A percentile compares a stretch with the other conserved stretches of the same genome.
Evolutionary conservation across 495 filamentous ascomycete genomes (phyloP).

Genomic region (Trichoderma erinaceum): DNA sequence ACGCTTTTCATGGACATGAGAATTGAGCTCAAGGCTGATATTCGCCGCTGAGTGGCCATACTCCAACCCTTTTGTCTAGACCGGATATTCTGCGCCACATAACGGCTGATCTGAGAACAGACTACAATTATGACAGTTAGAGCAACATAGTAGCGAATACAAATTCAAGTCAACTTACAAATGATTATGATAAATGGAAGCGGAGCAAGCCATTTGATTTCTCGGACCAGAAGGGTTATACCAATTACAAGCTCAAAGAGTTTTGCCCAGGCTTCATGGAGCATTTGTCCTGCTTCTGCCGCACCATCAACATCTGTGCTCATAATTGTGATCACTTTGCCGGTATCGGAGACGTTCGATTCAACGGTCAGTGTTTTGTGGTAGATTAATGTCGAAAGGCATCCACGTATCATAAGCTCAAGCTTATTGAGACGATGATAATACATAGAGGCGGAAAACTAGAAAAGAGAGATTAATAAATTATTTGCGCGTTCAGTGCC

Average conservation of each 20-base stretch:
- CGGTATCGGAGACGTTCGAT: slow-evolving; percentile 39
- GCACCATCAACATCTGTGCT: slow-evolving; percentile 39
- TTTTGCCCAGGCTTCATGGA: slow-evolving; percentile 46
- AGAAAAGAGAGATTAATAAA: not conserved
- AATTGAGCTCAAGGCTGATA: slow-evolving; percentile 46
- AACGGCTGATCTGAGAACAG: slow-evolving; percentile 36
- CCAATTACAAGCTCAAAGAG: slow-evolving; percentile 53
- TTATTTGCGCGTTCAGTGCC: not conserved
- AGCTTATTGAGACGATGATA: slow-evolving; percentile 51
- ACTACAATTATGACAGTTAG: slow-evolving; percentile 22
- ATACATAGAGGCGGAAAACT: slow-evolving; percentile 49
- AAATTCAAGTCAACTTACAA: slow-evolving; percentile 28
- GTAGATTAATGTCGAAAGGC: slow-evolving; percentile 55
- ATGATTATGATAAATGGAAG: slow-evolving; percentile 53
- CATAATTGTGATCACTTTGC: slow-evolving; percentile 56
- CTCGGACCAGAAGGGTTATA: slow-evolving; percentile 48
- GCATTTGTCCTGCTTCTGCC: slow-evolving; percentile 26
- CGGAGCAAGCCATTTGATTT: slow-evolving; percentile 51
- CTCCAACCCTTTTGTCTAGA: slow-evolving; percentile 45
- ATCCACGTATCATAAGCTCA: slow-evolving; percentile 53
- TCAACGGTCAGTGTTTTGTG: slow-evolving; percentile 42
- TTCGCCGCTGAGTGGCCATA: slow-evolving; percentile 46
- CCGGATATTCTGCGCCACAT: slow-evolving; percentile 43
- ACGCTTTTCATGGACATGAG: slow-evolving; percentile 53
- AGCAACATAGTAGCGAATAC: not conserved